Conservation (phyloP, 108 stramenopile species). For the Cyclotella baltica region DNA sequence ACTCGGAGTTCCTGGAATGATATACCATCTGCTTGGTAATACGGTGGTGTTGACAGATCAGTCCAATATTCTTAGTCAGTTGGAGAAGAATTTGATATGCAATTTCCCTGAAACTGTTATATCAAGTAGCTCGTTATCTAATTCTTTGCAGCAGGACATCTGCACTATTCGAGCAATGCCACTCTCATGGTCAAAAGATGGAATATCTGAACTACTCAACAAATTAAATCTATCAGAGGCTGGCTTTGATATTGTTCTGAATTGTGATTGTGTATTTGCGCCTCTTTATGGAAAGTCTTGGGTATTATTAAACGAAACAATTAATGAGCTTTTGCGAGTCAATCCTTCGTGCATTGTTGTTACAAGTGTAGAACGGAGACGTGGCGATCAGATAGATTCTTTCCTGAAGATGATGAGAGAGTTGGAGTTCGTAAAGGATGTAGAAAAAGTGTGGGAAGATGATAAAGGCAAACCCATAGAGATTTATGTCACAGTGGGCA, state of each 20-base stretch:
- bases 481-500: conserved; percentile 47
- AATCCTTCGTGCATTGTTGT: conserved; percentile 65
- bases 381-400: conserved; percentile 69
- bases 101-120: conserved; percentile 55
- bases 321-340: conserved; percentile 61
- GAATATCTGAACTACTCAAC: conserved; percentile 19
- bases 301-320: conserved; percentile 70
- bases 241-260: conserved; percentile 78
- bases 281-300: conserved; percentile 84
- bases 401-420: conserved; percentile 57
- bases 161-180: conserved; percentile 44
- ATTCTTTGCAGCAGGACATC: conserved; percentile 20
- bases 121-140: not conserved
- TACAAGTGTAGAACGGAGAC: conserved; percentile 80
- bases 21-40: conserved; percentile 55
- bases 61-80: conserved; percentile 68
- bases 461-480: conserved; percentile 27
- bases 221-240: conserved; percentile 13
- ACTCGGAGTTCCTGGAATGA: conserved; percentile 86
- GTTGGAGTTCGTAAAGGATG: conserved; percentile 30
- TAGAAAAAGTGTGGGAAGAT: conserved; percentile 47
- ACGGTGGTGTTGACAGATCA: conserved; percentile 76
- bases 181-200: conserved; percentile 61
- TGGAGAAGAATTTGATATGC: conserved; percentile 56
- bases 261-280: conserved; percentile 90